phyloP scores from a whole-genome alignment of 2,329 filamentous ascomycete genomes.

The Didymella pinodella region DNA sequence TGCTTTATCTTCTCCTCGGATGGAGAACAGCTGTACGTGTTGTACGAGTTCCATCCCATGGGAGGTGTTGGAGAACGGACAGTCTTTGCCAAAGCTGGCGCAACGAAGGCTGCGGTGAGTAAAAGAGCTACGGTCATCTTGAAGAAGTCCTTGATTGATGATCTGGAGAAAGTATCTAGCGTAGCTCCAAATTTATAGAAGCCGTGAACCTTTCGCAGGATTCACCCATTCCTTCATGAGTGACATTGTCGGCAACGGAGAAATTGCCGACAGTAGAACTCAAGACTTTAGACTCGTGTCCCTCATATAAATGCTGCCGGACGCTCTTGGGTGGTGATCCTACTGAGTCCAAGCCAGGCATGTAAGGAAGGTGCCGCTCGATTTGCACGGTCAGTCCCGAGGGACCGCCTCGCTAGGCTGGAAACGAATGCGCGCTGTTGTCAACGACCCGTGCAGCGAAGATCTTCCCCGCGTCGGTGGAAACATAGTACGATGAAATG shows the following conservation, averaged over 20 bases:
- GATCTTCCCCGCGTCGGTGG: conserved; percentile 17
- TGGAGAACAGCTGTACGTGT: conserved; percentile 61
- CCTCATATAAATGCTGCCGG: neutral
- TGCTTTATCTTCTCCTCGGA: conserved; percentile 59
- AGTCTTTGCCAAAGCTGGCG: conserved; percentile 26
- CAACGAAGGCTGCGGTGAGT: conserved; percentile 8
- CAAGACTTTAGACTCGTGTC: conserved; percentile 1
- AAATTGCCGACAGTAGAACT: neutral
- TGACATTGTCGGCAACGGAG: conserved; percentile 3
- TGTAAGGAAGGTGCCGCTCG: conserved; percentile 7
- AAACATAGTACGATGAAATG: conserved; percentile 10
- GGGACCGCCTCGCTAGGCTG: neutral
- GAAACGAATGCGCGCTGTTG: neutral
- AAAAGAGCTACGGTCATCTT: conserved; percentile 11
- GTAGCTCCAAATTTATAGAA: no score
- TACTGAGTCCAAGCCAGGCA: neutral
- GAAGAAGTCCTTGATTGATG: neutral
- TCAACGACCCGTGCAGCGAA: neutral
- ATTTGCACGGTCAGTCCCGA: no score
- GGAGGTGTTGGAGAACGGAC: conserved; percentile 38
- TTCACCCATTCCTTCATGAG: neutral
- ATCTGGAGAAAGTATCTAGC: neutral
- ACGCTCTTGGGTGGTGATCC: neutral
- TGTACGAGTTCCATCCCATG: conserved; percentile 67
- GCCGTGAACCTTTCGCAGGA: neutral